These are phyloP conservation scores for Sherardia arvensis DNA, from an alignment of 257 asterid species.

Conservation along the genomic window DNA sequence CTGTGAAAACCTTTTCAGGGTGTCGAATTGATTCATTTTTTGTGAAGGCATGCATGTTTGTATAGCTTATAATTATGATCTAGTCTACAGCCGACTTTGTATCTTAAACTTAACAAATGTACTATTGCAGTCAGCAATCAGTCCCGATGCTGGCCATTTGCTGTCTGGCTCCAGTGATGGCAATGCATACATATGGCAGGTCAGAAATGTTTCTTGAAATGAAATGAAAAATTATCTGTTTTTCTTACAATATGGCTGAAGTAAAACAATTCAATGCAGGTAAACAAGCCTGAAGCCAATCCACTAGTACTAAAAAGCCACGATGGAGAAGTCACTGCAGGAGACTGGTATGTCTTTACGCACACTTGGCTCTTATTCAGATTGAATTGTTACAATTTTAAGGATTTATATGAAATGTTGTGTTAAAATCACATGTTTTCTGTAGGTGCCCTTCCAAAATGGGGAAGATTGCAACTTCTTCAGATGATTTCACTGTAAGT, in stretches of 20 bases:
- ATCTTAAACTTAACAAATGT: slow-evolving; percentile 9
- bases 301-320: slow-evolving; percentile 70
- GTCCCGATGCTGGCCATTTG: slow-evolving; percentile 90
- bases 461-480: slow-evolving; percentile 85
- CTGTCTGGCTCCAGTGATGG: slow-evolving; percentile 97
- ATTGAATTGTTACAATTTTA: neutral
- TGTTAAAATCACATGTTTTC: slow-evolving; percentile 5
- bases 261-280: slow-evolving; percentile 32
- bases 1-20: slow-evolving; percentile 57
- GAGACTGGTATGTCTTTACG: slow-evolving; percentile 80
- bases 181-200: slow-evolving; percentile 93
- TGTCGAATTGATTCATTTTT: slow-evolving; percentile 70
- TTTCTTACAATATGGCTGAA: slow-evolving; percentile 3
- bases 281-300: slow-evolving; percentile 53
- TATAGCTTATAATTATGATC: neutral
- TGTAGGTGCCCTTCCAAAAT: slow-evolving; percentile 75
- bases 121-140: slow-evolving; percentile 59
- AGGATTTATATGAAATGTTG: neutral
- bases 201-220: slow-evolving; percentile 15
- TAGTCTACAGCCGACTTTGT: neutral
- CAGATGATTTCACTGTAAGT: slow-evolving; percentile 96
- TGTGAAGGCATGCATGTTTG: slow-evolving; percentile 52
- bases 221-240: neutral
- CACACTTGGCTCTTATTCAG: too few species aligned
- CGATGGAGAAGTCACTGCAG: slow-evolving; percentile 89